Evolutionary conservation across 176 grass and related monocot species (phyloP).

Genomic region (Raddia guianensis): DNA sequence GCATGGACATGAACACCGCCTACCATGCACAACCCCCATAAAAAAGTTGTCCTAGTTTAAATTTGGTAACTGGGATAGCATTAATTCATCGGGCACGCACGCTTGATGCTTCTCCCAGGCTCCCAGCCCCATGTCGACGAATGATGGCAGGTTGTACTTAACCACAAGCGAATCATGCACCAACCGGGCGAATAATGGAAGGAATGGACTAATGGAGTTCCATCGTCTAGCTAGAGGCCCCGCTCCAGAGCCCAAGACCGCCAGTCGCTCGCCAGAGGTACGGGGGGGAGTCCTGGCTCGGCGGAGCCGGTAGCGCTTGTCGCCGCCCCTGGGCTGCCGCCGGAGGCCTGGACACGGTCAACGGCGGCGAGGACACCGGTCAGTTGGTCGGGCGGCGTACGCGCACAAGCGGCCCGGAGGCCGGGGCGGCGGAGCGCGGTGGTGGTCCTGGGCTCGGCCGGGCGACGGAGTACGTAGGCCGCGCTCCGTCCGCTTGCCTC

Average conservation of each 20-base stretch:
- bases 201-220: too few species aligned
- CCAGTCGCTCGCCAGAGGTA: not conserved
- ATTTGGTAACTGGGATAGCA: not conserved
- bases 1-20: not conserved
- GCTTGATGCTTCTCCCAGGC: not conserved
- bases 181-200: not conserved
- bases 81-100: too few species aligned
- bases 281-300: not conserved
- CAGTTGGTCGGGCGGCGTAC: slow-evolving; percentile 39
- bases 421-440: slow-evolving; percentile 33
- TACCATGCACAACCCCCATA: not conserved
- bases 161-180: not conserved
- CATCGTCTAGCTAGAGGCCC: not conserved
- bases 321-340: slow-evolving; percentile 12
- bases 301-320: slow-evolving; percentile 43
- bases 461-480: slow-evolving; percentile 19
- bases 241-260: too few species aligned
- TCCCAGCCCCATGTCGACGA: too few species aligned
- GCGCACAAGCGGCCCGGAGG: slow-evolving; percentile 41
- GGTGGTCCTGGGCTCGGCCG: too few species aligned
- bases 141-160: not conserved
- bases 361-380: slow-evolving; percentile 50
- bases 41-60: not conserved
- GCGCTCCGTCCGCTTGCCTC: slow-evolving; percentile 30
- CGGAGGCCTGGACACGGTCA: slow-evolving; percentile 45